phyloP scores from a whole-genome alignment of 306 rosid species.

The Cicer yamashitae region DNA sequence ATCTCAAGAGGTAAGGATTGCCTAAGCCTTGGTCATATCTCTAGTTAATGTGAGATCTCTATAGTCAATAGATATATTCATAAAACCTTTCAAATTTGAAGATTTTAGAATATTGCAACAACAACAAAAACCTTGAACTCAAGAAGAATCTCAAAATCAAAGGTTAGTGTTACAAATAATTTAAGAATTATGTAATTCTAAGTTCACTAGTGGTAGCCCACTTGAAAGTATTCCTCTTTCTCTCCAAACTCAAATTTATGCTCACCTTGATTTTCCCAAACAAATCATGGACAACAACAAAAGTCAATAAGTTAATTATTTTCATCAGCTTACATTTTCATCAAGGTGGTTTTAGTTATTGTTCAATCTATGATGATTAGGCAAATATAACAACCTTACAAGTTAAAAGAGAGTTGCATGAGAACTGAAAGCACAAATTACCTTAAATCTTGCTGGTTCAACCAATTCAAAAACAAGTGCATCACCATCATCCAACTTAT shows the following conservation, averaged over 20 bases:
- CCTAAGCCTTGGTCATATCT: background rate
- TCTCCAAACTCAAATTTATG: background rate
- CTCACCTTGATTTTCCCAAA: background rate
- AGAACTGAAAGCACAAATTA: conserved; percentile 23
- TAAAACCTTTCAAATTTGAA: too few relatives aligned
- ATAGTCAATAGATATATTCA: too few relatives aligned
- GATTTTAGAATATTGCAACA: too few relatives aligned
- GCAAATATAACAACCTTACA: conserved; percentile 18
- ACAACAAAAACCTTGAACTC: too few relatives aligned
- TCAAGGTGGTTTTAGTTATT: background rate
- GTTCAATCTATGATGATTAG: background rate
- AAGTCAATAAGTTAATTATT: background rate
- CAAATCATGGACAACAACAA: background rate
- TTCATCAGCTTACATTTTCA: background rate
- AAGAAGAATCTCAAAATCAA: too few relatives aligned
- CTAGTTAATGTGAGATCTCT: too few relatives aligned
- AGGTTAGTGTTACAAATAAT: too few relatives aligned
- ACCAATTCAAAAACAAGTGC: conserved; percentile 75
- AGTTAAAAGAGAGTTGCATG: background rate
- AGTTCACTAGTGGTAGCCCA: background rate
- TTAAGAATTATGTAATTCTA: too few relatives aligned
- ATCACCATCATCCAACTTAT: conserved; percentile 81
- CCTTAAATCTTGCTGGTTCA: conserved; percentile 70
- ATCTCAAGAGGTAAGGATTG: background rate
- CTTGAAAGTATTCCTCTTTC: conserved; percentile 3